These are phyloP conservation scores for Aspergillus brunneoviolaceus DNA, from an alignment of 2,329 filamentous ascomycete genomes.

Conservation along the genomic window DNA sequence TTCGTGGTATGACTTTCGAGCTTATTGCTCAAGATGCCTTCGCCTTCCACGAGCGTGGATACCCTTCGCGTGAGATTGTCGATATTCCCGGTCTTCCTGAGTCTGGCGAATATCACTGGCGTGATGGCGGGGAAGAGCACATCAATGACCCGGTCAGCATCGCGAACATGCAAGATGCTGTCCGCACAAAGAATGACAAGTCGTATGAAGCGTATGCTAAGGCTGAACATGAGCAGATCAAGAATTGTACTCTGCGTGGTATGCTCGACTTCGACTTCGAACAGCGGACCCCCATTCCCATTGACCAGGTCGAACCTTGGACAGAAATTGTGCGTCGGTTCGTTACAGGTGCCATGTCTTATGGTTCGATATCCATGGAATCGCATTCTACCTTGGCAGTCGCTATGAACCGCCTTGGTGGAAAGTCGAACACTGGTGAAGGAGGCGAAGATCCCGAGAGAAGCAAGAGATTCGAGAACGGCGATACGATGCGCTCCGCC, in stretches of 20 bases:
- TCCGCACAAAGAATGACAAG: conserved; percentile 96
- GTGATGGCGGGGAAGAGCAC: conserved; percentile 91
- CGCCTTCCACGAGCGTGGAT: conserved; percentile 91
- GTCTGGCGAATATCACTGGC: conserved; percentile 97
- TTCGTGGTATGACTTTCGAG: conserved; percentile 91
- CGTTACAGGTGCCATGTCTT: conserved; percentile 97
- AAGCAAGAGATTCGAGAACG: conserved; percentile 80
- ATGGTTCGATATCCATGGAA: conserved; percentile 98
- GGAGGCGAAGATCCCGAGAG: conserved; percentile 94
- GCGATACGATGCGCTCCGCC: conserved; percentile 93
- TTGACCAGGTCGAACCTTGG: conserved; percentile 97
- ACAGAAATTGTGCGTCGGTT: conserved; percentile 96
- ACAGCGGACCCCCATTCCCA: conserved; percentile 77
- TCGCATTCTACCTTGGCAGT: conserved; percentile 93
- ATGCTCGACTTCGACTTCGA: conserved; percentile 96
- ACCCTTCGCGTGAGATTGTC: conserved; percentile 74
- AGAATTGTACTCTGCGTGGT: conserved; percentile 90
- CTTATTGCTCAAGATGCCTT: conserved; percentile 92
- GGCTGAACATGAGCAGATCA: conserved; percentile 93
- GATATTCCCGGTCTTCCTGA: conserved; percentile 79
- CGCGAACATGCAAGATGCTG: conserved; percentile 95
- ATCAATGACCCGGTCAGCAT: conserved; percentile 94
- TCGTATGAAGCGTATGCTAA: conserved; percentile 96
- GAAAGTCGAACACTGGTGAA: conserved; percentile 97
- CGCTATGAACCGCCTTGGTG: conserved; percentile 93